Evolutionary conservation across 257 asterid genomes (phyloP), one percentile per base, ranked within the genome.

Genomic region (Cynanchum wilfordii): DNA sequence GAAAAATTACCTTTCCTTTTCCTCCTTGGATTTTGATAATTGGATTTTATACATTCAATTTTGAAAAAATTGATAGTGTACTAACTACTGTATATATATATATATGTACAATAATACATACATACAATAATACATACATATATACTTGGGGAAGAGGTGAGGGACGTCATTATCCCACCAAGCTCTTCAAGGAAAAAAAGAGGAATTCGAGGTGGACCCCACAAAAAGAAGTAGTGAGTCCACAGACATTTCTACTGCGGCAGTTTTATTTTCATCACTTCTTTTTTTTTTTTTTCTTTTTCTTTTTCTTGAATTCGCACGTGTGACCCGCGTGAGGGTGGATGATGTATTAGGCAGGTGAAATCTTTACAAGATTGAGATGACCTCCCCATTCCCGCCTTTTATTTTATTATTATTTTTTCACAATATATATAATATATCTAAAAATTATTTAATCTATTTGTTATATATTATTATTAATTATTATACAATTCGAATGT

Each of bases 31-130:
- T 70, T 52, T 52, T 70, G 11, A 20, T 6, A 7, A 70, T 36
- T 52, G 47, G 60, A 64, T 2, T 20, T 50, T 68, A 42, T 68
- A 40, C 57, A 68, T 68, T 68, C 57, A 68, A 7, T 40, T 40
- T 40, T 40, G 45, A 40, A 40, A 40, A 40, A 7, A 42, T 42
- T 42, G 11, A 42, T 42, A 7, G 47, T 33, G 38, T 8, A 40
- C 10, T 40, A 40, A 7, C 0, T 6, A 6, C 45, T 40, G 45
- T 40, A 40, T 10, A 42, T 42, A 42, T 2, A 42, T 42, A 38
- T 36, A 36, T 1, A 2, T 36, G 5, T 10, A 56, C 6, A 58
- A 0, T 17, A 62, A 10, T 30, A 30, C 24, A n/a, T n/a, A n/a
- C n/a, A n/a, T n/a, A n/a, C n/a, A n/a, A n/a, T n/a, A 30, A 30